Base-by-base conservation (phyloP, 768 basidiomycete genomes). In the Psilocybe sp. region DNA sequence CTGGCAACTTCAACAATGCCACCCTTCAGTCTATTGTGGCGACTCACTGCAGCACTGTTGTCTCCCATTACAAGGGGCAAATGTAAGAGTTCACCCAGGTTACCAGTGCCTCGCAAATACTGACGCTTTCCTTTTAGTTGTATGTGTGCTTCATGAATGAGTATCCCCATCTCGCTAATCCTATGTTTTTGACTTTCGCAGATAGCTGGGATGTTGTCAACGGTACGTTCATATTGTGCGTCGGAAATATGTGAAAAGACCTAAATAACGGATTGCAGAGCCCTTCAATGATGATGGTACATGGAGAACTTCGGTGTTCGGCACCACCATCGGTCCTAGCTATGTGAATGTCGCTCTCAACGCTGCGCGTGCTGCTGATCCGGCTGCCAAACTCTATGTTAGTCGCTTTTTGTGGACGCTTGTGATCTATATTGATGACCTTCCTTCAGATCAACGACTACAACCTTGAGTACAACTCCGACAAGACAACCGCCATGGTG, bases 211-310 rank as follows among this genome's bases (percentile, higher is more conserved):
- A 80, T 56, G 78, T 79, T 33, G 64, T 81, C 46, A 82, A 81
- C 46, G 80, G 69, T 69, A 32, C 1, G 57, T 23, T 6, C 43
- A 13, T 41, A 23, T 9, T 23, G 23, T 45, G 31, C 36, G n/a
- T 32, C n/a, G 33, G 36, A 47, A 61, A 61, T 42, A 18, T 32
- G 20, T 14, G 14, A 16, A 18, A 11, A 14, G 3, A 9, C 34
- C 28, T 6, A 19, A n/a, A 42, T 1, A 7, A 13, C 15, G 11
- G 2, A 18, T 44, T 49, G 12, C 19, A 74, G 73, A 82, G 61
- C 73, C 78, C 9, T 80, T 84, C 68, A 79, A 82, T 55, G 82
- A 84, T 31, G 72, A 84, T 55, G 82, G 84, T 15, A 80, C 78
- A 8, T 80, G 69, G 64, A 75, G 81, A 38, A 47, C 65, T 15